Conservation (phyloP, 225 moss, liverwort and hornwort species). For the Pseudoscleropodium purum region DNA sequence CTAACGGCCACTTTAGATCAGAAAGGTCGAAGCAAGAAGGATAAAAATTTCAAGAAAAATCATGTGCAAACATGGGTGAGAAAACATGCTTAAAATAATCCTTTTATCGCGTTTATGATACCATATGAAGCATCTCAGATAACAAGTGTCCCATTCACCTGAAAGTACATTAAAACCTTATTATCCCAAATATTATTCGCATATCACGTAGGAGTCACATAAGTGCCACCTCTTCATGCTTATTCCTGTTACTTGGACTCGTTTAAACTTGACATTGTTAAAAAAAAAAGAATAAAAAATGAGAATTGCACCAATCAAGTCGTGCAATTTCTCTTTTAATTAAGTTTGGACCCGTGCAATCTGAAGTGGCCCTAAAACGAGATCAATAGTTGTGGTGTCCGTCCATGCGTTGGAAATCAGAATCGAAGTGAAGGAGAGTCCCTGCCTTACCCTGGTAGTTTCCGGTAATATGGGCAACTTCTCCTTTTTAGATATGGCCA, state of each 20-base stretch:
- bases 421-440: background rate
- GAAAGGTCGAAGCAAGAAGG: background rate
- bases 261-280: background rate
- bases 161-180: background rate
- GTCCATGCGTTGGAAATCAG: background rate
- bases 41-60: background rate
- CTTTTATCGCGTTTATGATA: background rate
- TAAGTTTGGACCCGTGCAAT: background rate
- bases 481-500: slow-evolving; percentile 31
- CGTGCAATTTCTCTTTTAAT: background rate
- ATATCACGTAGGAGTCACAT: background rate
- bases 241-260: background rate
- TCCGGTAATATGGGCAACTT: slow-evolving; percentile 32
- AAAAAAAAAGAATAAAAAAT: background rate
- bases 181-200: background rate
- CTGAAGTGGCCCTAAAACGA: background rate
- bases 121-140: background rate
- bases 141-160: background rate
- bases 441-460: slow-evolving; percentile 28
- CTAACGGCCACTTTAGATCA: background rate
- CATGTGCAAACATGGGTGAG: background rate
- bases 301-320: background rate
- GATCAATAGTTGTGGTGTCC: background rate
- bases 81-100: background rate
- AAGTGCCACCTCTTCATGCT: background rate